phyloP scores from a whole-genome alignment of 164 flowering plant genomes.

The Umbilicus rupestris region DNA sequence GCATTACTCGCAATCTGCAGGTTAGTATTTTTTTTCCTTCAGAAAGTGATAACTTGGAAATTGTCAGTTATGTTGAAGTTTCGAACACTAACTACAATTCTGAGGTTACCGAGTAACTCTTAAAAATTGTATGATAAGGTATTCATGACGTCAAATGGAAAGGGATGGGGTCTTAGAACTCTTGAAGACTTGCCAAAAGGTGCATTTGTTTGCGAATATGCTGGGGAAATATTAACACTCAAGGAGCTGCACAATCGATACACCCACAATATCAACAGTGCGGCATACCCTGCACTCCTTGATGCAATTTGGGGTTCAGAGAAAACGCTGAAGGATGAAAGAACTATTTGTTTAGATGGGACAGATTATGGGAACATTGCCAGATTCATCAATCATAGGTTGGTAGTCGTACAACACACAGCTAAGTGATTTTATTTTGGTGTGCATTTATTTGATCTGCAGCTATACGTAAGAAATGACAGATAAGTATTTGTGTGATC shows the following conservation, averaged over 20 bases:
- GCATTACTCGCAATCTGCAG: constrained; percentile 27
- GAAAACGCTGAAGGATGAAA: constrained; percentile 46
- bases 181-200: constrained; percentile 78
- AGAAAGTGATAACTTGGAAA: too few species aligned
- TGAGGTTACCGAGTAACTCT: background rate
- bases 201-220: constrained; percentile 85
- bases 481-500: too few species aligned
- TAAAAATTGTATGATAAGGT: constrained; percentile 30
- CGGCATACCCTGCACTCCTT: constrained; percentile 43
- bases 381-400: constrained; percentile 80
- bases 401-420: too few species aligned
- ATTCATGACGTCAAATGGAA: constrained; percentile 63
- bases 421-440: background rate
- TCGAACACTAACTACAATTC: background rate
- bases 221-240: constrained; percentile 73
- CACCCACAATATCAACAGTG: constrained; percentile 17
- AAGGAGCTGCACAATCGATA: constrained; percentile 46
- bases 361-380: constrained; percentile 72
- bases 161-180: constrained; percentile 93
- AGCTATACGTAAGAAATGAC: too few species aligned
- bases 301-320: constrained; percentile 80
- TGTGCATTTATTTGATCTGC: background rate
- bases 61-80: background rate
- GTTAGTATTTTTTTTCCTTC: background rate
- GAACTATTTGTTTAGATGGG: constrained; percentile 74